Base-by-base conservation (phyloP, 169 alveolate species). In the Plasmodium cynomolgi region DNA sequence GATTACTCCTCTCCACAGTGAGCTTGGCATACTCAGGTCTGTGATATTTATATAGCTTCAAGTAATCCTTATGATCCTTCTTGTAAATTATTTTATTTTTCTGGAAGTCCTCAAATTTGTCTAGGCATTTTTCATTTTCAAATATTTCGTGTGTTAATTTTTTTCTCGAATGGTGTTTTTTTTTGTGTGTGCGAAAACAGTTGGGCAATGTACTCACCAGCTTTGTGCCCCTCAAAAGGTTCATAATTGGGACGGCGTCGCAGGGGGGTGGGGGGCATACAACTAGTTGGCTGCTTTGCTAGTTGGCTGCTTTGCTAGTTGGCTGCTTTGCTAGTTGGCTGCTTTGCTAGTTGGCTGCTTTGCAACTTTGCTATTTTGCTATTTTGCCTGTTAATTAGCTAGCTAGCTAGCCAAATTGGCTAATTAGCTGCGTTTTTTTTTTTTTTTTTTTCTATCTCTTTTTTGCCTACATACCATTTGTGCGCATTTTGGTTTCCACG, bases 61-160 rank as follows among this genome's bases (percentile, higher is more conserved):
- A 26, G 75, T 90, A 90, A 13, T 80, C 77, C 3, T 79, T 81
- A 79, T 80, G 81, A 80, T 90, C 94, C 33, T 90, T 90, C 13
- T 90, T 80, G 62, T 90, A 90, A 56, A 90, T 90, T 29, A 90
- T 79, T 80, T 79, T 90, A 26, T 90, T 79, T 23, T 37, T 8
- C 81, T 34, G 34, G 41, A 90, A 80, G 34, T 90, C 94, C 8
- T 90, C 75, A 58, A 90, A 90, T 90, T 90, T 90, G 47, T 58
- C 72, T 68, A 90, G 44, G 73, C 90, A 44, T 1, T 79, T 81
- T 68, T 80, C 94, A 90, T 81, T 81, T 71, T 90, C 94, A 58
- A 79, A 90, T 90, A 81, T 68, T 17, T 80, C 88, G 47, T 58
- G 73, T 6, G 81, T 80, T 37, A 17, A 39, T 6, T 58, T 86